Evolutionary conservation across 148 eudicot genomes (phyloP).

Genomic region (Silene uniflora): DNA sequence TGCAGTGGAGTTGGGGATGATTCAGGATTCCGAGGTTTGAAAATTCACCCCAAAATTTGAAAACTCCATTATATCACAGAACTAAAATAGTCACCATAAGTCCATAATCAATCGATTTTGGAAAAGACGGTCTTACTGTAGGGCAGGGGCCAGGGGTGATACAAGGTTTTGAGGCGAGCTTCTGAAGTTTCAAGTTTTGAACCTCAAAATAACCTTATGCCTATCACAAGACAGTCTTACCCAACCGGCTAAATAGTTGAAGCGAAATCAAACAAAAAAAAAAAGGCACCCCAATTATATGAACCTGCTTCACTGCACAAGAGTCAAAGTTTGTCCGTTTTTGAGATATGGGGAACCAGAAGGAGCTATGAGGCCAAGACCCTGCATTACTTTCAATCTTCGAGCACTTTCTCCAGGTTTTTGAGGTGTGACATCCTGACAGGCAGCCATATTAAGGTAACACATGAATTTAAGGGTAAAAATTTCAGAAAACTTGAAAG

Average conservation of each 20-base stretch:
- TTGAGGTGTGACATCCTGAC: slow-evolving; percentile 29
- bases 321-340: slow-evolving; percentile 22
- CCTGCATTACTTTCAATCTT: slow-evolving; percentile 64
- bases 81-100: too few relatives aligned
- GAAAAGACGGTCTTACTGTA: not conserved
- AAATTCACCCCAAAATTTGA: not conserved
- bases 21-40: not conserved
- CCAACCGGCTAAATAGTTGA: not conserved
- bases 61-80: not conserved
- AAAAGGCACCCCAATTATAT: not conserved
- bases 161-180: too few relatives aligned
- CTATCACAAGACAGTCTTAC: not conserved
- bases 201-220: too few relatives aligned
- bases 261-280: too few relatives aligned
- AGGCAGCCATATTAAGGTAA: not conserved
- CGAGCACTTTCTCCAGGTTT: slow-evolving; percentile 41
- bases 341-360: slow-evolving; percentile 52
- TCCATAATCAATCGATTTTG: too few relatives aligned
- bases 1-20: not conserved
- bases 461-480: not conserved
- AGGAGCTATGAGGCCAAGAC: slow-evolving; percentile 65
- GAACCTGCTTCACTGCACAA: slow-evolving; percentile 15
- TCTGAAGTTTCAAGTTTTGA: too few relatives aligned
- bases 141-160: not conserved
- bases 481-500: not conserved